Base-by-base conservation (phyloP, 371 early-diverging fungal genomes). In the Circinella umbellata region DNA sequence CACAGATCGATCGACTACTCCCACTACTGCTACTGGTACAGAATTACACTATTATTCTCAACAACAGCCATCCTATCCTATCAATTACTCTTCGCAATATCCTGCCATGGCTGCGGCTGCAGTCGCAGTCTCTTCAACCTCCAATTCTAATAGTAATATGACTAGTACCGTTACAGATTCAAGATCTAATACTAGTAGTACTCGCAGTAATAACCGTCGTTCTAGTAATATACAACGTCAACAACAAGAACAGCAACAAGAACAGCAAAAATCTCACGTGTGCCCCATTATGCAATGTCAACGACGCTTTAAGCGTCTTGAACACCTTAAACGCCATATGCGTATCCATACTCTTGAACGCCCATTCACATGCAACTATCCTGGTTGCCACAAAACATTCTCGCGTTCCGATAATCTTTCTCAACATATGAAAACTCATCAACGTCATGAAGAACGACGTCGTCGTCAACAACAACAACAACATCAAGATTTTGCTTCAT, bases 271-370 rank as follows among this genome's bases (percentile, higher is more conserved):
- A 57, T 63, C 79, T 1, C 80, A 86, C 63, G 75, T 80, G 4
- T 89, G 90, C 55, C 73, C 78, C 37, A 73, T 85, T 3, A 71
- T 84, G 54, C 73, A 78, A 11, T 90, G 90, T 64, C 80, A 79
- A 36, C 79, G 83, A 46, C 72, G 81, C 18, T 91, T 91, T 74
- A 96, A 95, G 73, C 87, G 96, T 6, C 82, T 89, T 53, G 96
- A 96, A 74, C 96, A 96, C 76, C 79, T 96, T 65, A 93, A 94
- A 70, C 86, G 98, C n/a, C 96, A 96, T 73, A 83, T 91, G 76
- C 91, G 94, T 47, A 92, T 91, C 46, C 96, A 96, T 76, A 93
- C 93, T n/a, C 86, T 90, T 70, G 91, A 91, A 69, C 85, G 88
- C 36, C 92, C 92, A 54, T 93, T 90, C 69, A 77, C 87, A 37